A percentile compares a stretch with the other conserved stretches of the same genome.
These are phyloP conservation scores for Daldinia loculata DNA, from an alignment of 495 filamentous ascomycete species.

Conservation along the genomic window DNA sequence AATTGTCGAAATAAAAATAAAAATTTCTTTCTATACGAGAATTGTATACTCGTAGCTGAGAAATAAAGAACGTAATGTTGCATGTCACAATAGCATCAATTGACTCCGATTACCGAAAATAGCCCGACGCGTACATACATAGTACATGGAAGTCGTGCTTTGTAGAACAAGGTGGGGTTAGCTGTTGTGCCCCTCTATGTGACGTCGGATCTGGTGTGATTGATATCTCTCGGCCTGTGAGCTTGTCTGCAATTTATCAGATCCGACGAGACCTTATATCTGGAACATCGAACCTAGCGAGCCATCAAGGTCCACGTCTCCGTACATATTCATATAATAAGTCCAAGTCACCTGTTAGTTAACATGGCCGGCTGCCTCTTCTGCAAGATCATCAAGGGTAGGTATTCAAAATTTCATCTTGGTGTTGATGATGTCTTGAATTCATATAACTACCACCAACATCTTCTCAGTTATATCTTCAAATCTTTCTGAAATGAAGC, in stretches of 20 bases:
- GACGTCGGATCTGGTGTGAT: conserved; percentile 5
- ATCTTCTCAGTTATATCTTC: background rate
- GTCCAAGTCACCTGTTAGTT: conserved; percentile 4
- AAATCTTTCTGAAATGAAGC: background rate
- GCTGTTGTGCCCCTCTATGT: conserved; percentile 25
- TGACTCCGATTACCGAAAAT: conserved; percentile 11
- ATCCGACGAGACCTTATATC: conserved; percentile 18
- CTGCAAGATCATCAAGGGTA: conserved; percentile 98
- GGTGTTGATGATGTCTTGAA: background rate
- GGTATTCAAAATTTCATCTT: conserved; percentile 19
- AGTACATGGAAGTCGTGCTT: background rate
- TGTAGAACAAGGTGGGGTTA: conserved; percentile 23
- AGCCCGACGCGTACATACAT: conserved; percentile 9
- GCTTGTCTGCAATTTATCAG: background rate
- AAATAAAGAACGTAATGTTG: background rate
- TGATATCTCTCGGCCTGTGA: background rate
- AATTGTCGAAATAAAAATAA: too few relatives aligned
- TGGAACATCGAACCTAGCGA: conserved; percentile 1
- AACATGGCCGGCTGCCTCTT: conserved; percentile 82
- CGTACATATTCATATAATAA: conserved; percentile 6
- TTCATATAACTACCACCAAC: background rate
- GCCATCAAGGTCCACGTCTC: conserved; percentile 38
- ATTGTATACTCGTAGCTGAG: too few relatives aligned
- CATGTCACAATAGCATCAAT: background rate
- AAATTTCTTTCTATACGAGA: too few relatives aligned